Conservation (phyloP, 208 protist species). For the Acanthamoeba culbertsoni region DNA sequence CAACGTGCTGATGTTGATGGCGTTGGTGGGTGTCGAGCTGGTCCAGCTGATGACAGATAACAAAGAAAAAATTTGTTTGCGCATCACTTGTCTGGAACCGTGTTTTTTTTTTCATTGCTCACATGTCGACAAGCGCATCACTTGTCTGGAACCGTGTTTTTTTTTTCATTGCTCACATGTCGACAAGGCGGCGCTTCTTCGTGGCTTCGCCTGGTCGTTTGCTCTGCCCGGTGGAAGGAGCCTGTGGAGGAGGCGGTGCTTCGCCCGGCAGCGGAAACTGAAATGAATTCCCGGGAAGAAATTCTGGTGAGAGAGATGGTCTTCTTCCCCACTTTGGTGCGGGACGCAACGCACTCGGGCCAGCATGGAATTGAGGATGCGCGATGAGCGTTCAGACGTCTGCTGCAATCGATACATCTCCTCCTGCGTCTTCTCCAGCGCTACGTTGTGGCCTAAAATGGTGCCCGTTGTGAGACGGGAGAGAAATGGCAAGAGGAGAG, state of each 20-base stretch:
- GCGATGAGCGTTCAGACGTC: background rate
- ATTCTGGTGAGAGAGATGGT: background rate
- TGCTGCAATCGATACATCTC: background rate
- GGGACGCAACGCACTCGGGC: background rate
- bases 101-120: too few relatives aligned
- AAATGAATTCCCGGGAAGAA: background rate
- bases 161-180: too few relatives aligned
- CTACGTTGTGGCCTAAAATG: background rate
- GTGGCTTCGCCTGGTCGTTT: background rate
- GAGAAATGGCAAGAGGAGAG: background rate
- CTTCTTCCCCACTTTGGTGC: too few relatives aligned
- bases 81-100: too few relatives aligned
- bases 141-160: too few relatives aligned
- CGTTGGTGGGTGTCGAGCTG: too few relatives aligned
- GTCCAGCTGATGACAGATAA: too few relatives aligned
- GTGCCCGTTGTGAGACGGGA: background rate
- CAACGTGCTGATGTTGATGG: too few relatives aligned
- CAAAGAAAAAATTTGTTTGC: too few relatives aligned
- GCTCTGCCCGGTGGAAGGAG: background rate
- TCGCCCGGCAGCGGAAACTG: slow-evolving; percentile 8
- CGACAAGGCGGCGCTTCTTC: background rate
- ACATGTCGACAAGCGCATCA: too few relatives aligned
- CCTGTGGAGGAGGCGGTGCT: background rate
- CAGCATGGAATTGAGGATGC: slow-evolving; percentile 50
- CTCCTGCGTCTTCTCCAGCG: slow-evolving; percentile 3